phyloP scores from a whole-genome alignment of 2,329 filamentous ascomycete genomes.

The Colletotrichum falcatum region DNA sequence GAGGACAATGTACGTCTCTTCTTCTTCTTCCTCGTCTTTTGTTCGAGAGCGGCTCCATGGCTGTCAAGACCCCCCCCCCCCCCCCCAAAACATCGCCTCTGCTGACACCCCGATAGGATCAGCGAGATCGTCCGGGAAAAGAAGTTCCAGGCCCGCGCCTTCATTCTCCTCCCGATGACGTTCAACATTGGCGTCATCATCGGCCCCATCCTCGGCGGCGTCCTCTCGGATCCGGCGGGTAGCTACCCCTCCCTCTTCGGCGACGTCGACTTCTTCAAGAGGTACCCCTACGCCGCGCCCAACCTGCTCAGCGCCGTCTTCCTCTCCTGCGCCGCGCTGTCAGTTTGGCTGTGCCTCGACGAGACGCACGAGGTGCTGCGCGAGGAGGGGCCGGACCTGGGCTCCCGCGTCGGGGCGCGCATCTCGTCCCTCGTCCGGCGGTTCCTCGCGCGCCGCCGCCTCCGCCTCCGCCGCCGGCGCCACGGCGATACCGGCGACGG shows the following conservation, averaged over 20 bases:
- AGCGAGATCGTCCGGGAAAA: constrained; percentile 62
- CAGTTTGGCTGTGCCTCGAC: constrained; percentile 63
- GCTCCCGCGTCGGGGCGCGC: constrained; percentile 54
- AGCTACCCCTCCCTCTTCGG: constrained; percentile 69
- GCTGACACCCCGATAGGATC: constrained; percentile 45
- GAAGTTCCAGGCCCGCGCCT: constrained; percentile 61
- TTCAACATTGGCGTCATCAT: constrained; percentile 61
- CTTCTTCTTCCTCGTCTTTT: not conserved
- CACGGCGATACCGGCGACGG: constrained; percentile 12
- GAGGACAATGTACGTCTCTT: constrained; percentile 69
- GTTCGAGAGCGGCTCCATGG: constrained; percentile 55
- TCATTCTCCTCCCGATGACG: constrained; percentile 60
- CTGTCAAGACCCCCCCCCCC: not conserved
- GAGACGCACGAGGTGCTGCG: constrained; percentile 63
- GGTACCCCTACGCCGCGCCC: constrained; percentile 66
- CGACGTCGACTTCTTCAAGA: constrained; percentile 56
- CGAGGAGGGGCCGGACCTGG: constrained; percentile 55
- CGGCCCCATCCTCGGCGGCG: constrained; percentile 69
- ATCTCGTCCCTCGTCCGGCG: constrained; percentile 48
- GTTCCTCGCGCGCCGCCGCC: constrained; percentile 41
- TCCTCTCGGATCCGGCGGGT: constrained; percentile 74
- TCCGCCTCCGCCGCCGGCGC: constrained; percentile 5
- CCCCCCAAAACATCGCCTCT: no score
- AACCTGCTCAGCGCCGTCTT: constrained; percentile 65
- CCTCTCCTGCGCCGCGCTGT: constrained; percentile 55